Percentiles rank a stretch among this genome's conserved stretches.
These are phyloP conservation scores for Cystofilobasidium bisporidii DNA, from an alignment of 768 basidiomycete genomes.

Conservation along the genomic window DNA sequence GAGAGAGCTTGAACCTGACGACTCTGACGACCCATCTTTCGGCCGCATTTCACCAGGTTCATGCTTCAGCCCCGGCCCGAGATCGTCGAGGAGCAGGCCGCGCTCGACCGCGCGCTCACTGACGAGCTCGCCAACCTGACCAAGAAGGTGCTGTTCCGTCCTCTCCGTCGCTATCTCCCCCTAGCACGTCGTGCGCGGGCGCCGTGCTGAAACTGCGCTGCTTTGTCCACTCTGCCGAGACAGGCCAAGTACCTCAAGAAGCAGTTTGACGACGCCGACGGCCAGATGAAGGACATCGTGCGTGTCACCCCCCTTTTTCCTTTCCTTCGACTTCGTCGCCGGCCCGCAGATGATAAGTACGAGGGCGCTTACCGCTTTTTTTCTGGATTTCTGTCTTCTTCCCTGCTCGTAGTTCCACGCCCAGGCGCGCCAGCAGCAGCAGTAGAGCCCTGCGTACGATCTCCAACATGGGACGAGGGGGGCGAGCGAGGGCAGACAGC, in stretches of 20 bases:
- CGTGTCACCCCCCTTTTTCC: background rate
- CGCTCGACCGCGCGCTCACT: constrained; percentile 67
- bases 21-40: background rate
- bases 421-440: background rate
- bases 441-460: too few relatives aligned
- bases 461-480: too few relatives aligned
- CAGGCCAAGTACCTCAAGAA: constrained; percentile 85
- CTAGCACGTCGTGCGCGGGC: background rate
- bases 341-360: too few relatives aligned
- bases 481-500: too few relatives aligned
- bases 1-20: too few relatives aligned
- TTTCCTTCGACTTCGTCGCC: too few relatives aligned
- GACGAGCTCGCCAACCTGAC: constrained; percentile 72
- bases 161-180: background rate
- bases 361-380: too few relatives aligned
- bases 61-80: constrained; percentile 67
- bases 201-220: too few relatives aligned
- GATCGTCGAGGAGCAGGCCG: constrained; percentile 68
- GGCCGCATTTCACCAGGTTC: constrained; percentile 53
- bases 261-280: constrained; percentile 96
- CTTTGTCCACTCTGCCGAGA: too few relatives aligned
- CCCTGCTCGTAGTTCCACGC: background rate
- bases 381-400: background rate
- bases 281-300: constrained; percentile 69
- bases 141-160: constrained; percentile 61